Evolutionary conservation across 352 stramenopile species (phyloP).

Genomic region (Globisporangium paddicum): DNA sequence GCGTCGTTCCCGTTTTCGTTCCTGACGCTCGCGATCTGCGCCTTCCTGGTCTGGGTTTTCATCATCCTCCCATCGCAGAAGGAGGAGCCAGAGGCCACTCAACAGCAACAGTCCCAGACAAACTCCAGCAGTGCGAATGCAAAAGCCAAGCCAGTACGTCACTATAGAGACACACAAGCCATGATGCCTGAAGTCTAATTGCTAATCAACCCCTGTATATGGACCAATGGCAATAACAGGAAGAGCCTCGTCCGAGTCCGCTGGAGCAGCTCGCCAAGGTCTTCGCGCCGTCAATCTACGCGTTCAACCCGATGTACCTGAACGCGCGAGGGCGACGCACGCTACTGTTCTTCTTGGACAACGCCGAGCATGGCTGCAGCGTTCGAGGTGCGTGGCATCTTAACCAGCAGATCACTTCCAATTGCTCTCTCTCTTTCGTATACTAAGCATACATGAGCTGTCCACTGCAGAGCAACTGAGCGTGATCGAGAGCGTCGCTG

Average conservation of each 20-base stretch:
- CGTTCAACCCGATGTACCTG: slow-evolving; percentile 63
- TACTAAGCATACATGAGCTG: no score
- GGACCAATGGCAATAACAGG: slow-evolving; percentile 10
- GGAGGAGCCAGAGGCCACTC: neutral
- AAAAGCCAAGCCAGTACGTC: neutral
- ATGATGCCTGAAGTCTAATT: no score
- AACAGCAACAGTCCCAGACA: neutral
- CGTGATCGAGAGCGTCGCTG: slow-evolving; percentile 55
- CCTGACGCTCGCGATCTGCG: slow-evolving; percentile 28
- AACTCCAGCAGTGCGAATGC: neutral
- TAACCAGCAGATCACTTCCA: no score
- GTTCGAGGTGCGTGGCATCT: slow-evolving; percentile 34
- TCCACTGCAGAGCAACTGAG: slow-evolving; percentile 55
- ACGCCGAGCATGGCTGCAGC: slow-evolving; percentile 34
- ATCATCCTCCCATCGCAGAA: slow-evolving; percentile 31
- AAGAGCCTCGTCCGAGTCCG: slow-evolving; percentile 19
- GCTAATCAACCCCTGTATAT: no score
- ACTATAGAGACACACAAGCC: no score
- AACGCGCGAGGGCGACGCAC: slow-evolving; percentile 48
- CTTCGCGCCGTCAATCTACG: slow-evolving; percentile 64
- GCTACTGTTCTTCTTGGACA: slow-evolving; percentile 61
- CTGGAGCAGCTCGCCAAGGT: slow-evolving; percentile 56
- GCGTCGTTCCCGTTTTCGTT: slow-evolving; percentile 50
- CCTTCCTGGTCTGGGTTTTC: slow-evolving; percentile 37
- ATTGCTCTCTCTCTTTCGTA: no score